A percentile compares a stretch with the other conserved stretches of the same genome.
Conservation (phyloP, 129 eudicot genomes). For the Mikania micrantha region DNA sequence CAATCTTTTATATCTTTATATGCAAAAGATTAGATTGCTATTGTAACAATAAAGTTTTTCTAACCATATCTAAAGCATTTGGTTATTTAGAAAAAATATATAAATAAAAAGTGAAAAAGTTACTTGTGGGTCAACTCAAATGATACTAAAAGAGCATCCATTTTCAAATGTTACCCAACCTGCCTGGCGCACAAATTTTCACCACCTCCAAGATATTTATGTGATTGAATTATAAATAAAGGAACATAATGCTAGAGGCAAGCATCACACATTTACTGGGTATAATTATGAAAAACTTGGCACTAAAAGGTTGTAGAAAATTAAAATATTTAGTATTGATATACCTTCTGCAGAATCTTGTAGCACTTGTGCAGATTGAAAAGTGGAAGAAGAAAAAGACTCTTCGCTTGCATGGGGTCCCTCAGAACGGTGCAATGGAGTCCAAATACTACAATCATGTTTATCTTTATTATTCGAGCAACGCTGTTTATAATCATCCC, state of each 20-base stretch:
- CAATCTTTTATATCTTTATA: background rate
- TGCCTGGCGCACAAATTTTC: background rate
- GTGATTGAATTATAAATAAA: background rate
- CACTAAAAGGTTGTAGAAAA: background rate
- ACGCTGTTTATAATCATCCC: slow-evolving; percentile 40
- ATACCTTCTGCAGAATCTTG: slow-evolving; percentile 54
- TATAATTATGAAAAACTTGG: background rate
- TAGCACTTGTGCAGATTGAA: slow-evolving; percentile 31
- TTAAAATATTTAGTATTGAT: background rate
- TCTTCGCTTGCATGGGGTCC: slow-evolving; percentile 43
- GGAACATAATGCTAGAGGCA: background rate
- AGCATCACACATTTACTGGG: background rate
- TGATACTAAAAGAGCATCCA: background rate
- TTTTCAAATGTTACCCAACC: background rate
- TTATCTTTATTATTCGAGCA: slow-evolving; percentile 68
- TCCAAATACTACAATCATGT: slow-evolving; percentile 89
- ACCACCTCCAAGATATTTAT: background rate
- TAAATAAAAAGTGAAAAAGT: background rate
- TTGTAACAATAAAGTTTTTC: background rate
- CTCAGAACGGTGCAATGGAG: slow-evolving; percentile 72
- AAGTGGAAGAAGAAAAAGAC: slow-evolving; percentile 44
- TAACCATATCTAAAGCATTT: background rate
- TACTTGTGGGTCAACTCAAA: background rate
- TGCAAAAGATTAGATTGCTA: background rate
- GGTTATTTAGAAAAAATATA: background rate